These are phyloP conservation scores for Chalciporus sphaerocephalus DNA, from an alignment of 768 basidiomycete genomes.

Conservation along the genomic window DNA sequence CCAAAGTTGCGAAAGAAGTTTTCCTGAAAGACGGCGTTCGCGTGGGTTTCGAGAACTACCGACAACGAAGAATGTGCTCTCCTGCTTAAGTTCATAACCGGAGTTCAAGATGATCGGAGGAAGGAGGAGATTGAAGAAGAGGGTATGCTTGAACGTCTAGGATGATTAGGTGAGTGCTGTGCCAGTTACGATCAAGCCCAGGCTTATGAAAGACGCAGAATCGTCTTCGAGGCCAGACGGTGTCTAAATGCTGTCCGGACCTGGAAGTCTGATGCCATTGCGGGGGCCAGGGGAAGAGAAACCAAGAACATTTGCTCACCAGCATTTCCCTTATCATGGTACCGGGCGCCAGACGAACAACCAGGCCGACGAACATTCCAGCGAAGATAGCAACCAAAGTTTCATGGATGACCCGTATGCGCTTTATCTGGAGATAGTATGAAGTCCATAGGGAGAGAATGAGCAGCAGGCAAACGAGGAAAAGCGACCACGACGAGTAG, in stretches of 20 bases:
- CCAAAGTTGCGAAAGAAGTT: conserved; percentile 99
- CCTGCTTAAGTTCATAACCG: conserved; percentile 96
- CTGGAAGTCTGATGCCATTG: neutral
- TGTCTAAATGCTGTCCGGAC: neutral
- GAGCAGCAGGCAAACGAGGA: conserved; percentile 87
- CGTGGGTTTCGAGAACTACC: neutral
- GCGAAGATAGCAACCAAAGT: conserved; percentile 93
- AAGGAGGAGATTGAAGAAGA: conserved; percentile 97
- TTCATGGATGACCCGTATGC: conserved; percentile 93
- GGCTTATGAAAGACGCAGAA: neutral
- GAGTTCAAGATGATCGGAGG: conserved; percentile 98
- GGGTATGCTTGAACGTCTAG: conserved; percentile 92
- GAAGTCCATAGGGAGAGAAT: conserved; percentile 93
- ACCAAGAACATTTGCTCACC: conserved; percentile 50
- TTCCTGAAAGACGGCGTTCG: conserved; percentile 49
- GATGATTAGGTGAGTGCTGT: conserved; percentile 11
- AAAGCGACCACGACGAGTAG: conserved; percentile 92
- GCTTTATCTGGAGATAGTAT: conserved; percentile 96
- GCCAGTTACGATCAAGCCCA: neutral
- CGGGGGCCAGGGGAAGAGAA: neutral
- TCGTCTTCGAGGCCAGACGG: neutral
- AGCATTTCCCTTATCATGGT: conserved; percentile 97
- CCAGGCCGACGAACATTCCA: conserved; percentile 91
- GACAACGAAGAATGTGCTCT: conserved; percentile 27
- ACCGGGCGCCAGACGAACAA: conserved; percentile 86